Percentiles rank a stretch among this genome's conserved stretches.
Evolutionary conservation across 2,329 filamentous ascomycete species (phyloP).

Genomic region (Ceratocystis papillata): DNA sequence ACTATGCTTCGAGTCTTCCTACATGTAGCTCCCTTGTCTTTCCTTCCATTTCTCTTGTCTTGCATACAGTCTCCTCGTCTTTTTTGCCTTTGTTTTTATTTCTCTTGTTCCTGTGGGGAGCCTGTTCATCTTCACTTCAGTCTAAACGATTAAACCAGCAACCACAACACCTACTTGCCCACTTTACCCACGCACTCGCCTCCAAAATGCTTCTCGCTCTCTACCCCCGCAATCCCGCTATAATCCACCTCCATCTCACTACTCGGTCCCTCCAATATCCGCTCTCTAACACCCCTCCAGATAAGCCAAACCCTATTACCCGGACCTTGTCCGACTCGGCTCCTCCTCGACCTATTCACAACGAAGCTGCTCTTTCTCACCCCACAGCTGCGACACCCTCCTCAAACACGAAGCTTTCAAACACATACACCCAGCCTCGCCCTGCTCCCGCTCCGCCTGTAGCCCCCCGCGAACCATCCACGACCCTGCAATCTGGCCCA

Average conservation of each 20-base stretch:
- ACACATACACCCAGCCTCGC: slow-evolving; percentile 23
- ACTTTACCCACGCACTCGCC: too few species aligned
- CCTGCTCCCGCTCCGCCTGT: slow-evolving; percentile 22
- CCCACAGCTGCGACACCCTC: background rate
- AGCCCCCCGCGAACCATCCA: slow-evolving; percentile 20
- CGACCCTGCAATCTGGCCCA: slow-evolving; percentile 18
- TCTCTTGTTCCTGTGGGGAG: background rate
- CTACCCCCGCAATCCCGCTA: background rate
- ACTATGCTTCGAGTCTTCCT: background rate
- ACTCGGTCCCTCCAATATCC: slow-evolving; percentile 26
- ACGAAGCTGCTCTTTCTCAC: slow-evolving; percentile 2
- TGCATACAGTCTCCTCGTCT: background rate
- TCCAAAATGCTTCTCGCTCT: background rate
- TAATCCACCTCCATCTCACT: background rate
- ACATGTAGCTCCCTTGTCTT: background rate
- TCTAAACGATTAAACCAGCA: background rate
- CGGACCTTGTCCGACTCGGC: slow-evolving; percentile 18
- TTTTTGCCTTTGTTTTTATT: background rate
- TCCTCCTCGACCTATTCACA: background rate
- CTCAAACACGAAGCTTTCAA: slow-evolving; percentile 14
- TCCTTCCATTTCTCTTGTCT: background rate
- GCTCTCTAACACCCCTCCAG: slow-evolving; percentile 50
- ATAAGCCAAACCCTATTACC: slow-evolving; percentile 32
- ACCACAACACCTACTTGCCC: background rate
- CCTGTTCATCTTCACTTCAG: too few species aligned